phyloP scores from a whole-genome alignment of 2,329 filamentous ascomycete species.

The Polytolypa hystricis region DNA sequence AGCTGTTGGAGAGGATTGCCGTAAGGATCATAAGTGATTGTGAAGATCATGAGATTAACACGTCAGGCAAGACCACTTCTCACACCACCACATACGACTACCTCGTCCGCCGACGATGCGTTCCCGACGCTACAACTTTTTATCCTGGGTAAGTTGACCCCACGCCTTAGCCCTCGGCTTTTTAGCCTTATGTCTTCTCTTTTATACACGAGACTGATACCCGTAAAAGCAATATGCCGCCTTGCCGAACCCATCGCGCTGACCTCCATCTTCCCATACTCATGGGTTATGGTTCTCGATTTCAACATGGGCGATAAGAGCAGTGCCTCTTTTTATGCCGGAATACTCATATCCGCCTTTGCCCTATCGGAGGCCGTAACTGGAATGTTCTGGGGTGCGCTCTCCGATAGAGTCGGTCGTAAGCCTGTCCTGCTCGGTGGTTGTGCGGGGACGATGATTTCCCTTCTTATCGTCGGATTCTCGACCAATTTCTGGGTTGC shows the following conservation, averaged over 20 bases:
- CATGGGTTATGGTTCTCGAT: slow-evolving; percentile 69
- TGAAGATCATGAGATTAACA: slow-evolving; percentile 50
- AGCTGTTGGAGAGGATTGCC: slow-evolving; percentile 21
- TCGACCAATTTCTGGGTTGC: slow-evolving; percentile 70
- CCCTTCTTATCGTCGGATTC: slow-evolving; percentile 74
- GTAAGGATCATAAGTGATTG: slow-evolving; percentile 43
- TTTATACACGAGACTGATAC: slow-evolving; percentile 3
- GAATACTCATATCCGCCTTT: slow-evolving; percentile 77
- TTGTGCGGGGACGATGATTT: slow-evolving; percentile 66
- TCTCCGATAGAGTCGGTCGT: slow-evolving; percentile 68
- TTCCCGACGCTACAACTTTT: slow-evolving; percentile 79
- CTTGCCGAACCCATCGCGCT: slow-evolving; percentile 86
- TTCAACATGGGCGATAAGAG: slow-evolving; percentile 60
- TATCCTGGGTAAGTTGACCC: slow-evolving; percentile 56
- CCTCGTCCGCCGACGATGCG: slow-evolving; percentile 52
- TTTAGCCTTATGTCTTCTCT: not conserved
- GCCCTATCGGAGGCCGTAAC: slow-evolving; percentile 66
- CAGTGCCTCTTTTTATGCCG: slow-evolving; percentile 80
- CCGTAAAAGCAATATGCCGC: slow-evolving; percentile 67
- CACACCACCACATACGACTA: slow-evolving; percentile 4
- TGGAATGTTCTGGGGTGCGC: slow-evolving; percentile 63
- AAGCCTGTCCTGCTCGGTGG: slow-evolving; percentile 74
- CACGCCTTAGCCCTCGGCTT: not conserved
- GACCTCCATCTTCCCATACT: slow-evolving; percentile 88
- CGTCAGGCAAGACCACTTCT: slow-evolving; percentile 36